Evolutionary conservation across 1,139 yeast genomes (phyloP), one percentile per base, ranked within the genome.

Genomic region (Yarrowia galli): DNA sequence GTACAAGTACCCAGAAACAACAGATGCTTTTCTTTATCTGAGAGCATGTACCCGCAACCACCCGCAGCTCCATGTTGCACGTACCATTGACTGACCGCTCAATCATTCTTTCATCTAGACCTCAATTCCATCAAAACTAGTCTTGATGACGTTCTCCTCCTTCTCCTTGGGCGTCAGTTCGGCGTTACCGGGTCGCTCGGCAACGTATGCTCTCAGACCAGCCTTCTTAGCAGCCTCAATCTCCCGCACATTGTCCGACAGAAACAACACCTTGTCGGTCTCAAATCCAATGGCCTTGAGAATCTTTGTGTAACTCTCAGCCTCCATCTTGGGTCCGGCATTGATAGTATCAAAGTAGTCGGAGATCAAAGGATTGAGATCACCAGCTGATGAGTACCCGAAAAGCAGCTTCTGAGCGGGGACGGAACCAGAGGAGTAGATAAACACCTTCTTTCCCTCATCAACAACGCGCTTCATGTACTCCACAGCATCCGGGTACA

Each of bases 351-450:
- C 98, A 75, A 87, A 93, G 78, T 92, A 92, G 6, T 89, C 96
- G 8, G 80, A 72, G 42, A 93, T 75, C 36, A 76, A 75, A 0
- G 78, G 76, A 67, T 86, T 89, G 74, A 92, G 77, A 76, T 90
- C 89, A 8, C 74, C 74, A 15, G 75, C 71, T 3, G 67, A 69
- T 43, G 75, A 73, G 75, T 91, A 85, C 0, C 82, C 83, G 75
- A 93, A 91, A 69, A 93, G 80, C 69, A 92, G 79, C 71, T 88
- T 88, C 74, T 93, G 98, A 0, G 98, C 98, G 69, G 87, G 84
- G 42, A 93, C 86, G 66, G 96, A 89, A 0, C 98, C 98, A n/a
- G 97, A 90, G 0, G 98, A 92, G 78, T 93, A 93, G 22, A 93
- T 92, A 75, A 83, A 91, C 0, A 91, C 80, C 8, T 12, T 71